Conservation (phyloP, 768 basidiomycete species). For the Leccinum disarticulatum region DNA sequence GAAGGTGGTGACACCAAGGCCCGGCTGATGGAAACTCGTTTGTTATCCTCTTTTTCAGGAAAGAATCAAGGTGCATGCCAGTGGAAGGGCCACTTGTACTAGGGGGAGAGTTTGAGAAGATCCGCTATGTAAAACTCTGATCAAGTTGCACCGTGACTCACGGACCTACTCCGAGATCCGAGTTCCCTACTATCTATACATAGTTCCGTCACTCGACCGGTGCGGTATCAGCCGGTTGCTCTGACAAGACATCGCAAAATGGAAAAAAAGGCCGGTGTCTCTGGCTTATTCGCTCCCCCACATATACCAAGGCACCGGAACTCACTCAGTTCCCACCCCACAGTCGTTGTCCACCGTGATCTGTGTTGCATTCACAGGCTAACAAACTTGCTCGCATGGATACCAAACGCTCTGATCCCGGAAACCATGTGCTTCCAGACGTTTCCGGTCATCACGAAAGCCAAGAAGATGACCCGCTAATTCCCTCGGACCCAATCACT, state of each 20-base stretch:
- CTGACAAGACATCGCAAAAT: neutral
- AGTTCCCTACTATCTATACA: too few species aligned
- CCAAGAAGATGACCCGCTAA: conserved; percentile 22
- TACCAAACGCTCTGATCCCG: conserved; percentile 15
- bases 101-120: neutral
- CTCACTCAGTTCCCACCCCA: neutral
- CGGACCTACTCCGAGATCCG: too few species aligned
- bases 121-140: neutral
- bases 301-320: neutral
- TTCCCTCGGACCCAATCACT: conserved; percentile 12
- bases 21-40: too few species aligned
- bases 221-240: neutral
- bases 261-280: neutral
- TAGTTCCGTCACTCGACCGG: neutral
- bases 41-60: too few species aligned
- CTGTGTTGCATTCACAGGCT: neutral
- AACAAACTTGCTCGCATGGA: conserved; percentile 11
- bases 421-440: conserved; percentile 6
- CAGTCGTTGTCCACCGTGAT: neutral
- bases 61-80: too few species aligned
- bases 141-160: too few species aligned
- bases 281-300: neutral
- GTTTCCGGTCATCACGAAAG: neutral
- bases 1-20: too few species aligned
- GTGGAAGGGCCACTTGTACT: too few species aligned